A percentile compares a stretch with the other conserved stretches of the same genome.
Conservation (phyloP, 2,329 filamentous ascomycete genomes). For the Fusarium bulbicola region DNA sequence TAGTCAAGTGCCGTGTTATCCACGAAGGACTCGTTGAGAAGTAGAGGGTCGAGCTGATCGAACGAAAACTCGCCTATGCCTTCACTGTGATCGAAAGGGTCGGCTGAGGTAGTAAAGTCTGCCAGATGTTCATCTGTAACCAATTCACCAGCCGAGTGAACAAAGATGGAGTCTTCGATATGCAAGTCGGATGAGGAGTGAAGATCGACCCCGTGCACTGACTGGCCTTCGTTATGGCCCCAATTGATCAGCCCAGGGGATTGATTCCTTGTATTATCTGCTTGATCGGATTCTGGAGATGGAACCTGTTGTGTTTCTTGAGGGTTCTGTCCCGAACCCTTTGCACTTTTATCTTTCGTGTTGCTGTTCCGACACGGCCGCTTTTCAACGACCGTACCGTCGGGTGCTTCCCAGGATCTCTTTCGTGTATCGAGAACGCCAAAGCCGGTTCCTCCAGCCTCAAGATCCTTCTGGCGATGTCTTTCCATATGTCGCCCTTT, state of each 20-base stretch:
- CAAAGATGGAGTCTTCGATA: neutral
- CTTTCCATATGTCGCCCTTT: slow-evolving; percentile 66
- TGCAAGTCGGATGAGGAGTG: neutral
- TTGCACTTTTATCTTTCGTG: slow-evolving; percentile 5
- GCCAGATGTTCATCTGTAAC: neutral
- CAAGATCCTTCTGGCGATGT: slow-evolving; percentile 63
- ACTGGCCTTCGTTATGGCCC: neutral
- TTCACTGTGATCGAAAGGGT: neutral
- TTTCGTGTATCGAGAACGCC: slow-evolving; percentile 64
- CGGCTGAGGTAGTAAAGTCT: neutral
- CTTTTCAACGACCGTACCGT: slow-evolving; percentile 62
- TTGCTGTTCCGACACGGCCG: slow-evolving; percentile 28
- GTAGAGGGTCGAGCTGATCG: neutral
- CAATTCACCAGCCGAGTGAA: neutral
- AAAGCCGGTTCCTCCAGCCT: slow-evolving; percentile 61
- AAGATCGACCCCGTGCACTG: neutral
- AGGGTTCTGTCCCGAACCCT: slow-evolving; percentile 1
- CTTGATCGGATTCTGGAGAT: neutral
- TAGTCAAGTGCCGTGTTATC: slow-evolving; percentile 40
- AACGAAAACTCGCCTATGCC: neutral
- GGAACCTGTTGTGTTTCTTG: neutral
- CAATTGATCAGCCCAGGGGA: neutral
- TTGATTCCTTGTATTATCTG: neutral
- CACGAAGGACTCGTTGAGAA: neutral
- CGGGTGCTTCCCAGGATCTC: slow-evolving; percentile 63